Percentiles rank a stretch among this genome's conserved stretches.
Conservation (phyloP, 768 basidiomycete species). For the Austroboletus festivus region DNA sequence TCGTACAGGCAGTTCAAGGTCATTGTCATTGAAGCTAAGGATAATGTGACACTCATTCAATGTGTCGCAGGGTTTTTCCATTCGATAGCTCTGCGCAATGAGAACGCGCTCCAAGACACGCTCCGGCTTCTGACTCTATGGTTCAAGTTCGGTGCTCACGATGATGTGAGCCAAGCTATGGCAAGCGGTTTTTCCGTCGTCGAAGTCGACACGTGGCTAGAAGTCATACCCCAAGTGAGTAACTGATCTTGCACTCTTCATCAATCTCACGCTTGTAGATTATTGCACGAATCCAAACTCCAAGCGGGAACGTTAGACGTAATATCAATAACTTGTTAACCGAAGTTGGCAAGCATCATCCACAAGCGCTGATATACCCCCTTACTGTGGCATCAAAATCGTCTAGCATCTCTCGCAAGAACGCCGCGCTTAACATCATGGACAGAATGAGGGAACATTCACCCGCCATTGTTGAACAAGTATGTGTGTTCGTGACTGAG, state of each 20-base stretch:
- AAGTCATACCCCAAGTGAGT: constrained; percentile 93
- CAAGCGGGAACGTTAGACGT: constrained; percentile 77
- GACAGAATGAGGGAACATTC: constrained; percentile 92
- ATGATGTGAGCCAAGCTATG: constrained; percentile 88
- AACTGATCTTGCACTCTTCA: background rate
- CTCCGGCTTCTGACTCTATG: constrained; percentile 90
- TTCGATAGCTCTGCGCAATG: constrained; percentile 85
- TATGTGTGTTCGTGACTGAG: constrained; percentile 25
- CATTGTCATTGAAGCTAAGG: background rate
- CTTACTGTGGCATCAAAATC: constrained; percentile 97
- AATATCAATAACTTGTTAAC: constrained; percentile 86
- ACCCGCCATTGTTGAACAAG: constrained; percentile 82
- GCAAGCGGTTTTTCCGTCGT: constrained; percentile 82
- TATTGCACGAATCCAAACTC: constrained; percentile 97
- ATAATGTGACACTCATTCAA: constrained; percentile 11
- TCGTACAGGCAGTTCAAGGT: constrained; percentile 94
- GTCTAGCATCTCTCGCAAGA: constrained; percentile 75
- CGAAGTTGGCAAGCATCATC: constrained; percentile 94
- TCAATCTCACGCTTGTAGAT: constrained; percentile 51
- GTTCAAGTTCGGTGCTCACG: constrained; percentile 95
- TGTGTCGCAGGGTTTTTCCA: constrained; percentile 79
- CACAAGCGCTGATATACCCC: constrained; percentile 94
- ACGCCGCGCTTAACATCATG: constrained; percentile 85
- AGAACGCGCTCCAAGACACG: constrained; percentile 92
- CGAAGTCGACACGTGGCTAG: constrained; percentile 96